Evolutionary conservation across 768 basidiomycete genomes (phyloP), one percentile per base, ranked within the genome.

Genomic region (Dioszegia hungarica): DNA sequence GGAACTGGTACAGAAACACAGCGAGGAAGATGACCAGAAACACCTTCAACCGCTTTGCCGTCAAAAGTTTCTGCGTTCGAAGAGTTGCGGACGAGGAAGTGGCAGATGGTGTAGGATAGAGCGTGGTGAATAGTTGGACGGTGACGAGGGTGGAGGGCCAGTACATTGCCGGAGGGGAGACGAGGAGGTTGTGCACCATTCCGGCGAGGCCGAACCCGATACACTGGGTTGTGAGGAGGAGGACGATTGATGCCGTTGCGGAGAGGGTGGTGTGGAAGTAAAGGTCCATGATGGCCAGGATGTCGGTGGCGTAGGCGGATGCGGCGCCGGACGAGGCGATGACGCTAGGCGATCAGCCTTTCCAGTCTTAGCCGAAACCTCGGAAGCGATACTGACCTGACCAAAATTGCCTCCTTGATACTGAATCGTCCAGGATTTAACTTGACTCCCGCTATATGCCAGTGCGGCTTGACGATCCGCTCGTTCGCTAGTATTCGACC

Each of bases 141-240:
- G 61, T 61, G 37, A 75, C 74, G 2, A 77, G 64, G 22, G 63
- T 66, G 0, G 69, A 65, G 8, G 76, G 76, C 76, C 76, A 77
- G 57, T 70, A 68, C 71, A 72, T 73, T 12, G 74, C 56, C 10
- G 70, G 66, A 14, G 74, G 74, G 36, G 63, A 60, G 38, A 77
- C 72, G 10, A 77, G 64, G 46, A 77, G 66, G 28, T 65, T 70
- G 28, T 75, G 74, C 0, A 75, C 57, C 66, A 76, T 73, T 0
- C 77, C 77, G 10, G 74, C 70, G 2, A 77, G 62, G 1, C 75
- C 75, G 47, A 76, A 77, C 11, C 77, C 77, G 19, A 76, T 73
- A 50, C 73, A 71, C 48, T 77, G 77, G 2, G 77, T 77, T 1
- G 75, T 75, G 33, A 77, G 64, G 1, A 77, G 62, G 5, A 77